A percentile compares a stretch with the other conserved stretches of the same genome.
Evolutionary conservation across 176 grass and related monocot species (phyloP).

Genomic region (Eleusine indica): DNA sequence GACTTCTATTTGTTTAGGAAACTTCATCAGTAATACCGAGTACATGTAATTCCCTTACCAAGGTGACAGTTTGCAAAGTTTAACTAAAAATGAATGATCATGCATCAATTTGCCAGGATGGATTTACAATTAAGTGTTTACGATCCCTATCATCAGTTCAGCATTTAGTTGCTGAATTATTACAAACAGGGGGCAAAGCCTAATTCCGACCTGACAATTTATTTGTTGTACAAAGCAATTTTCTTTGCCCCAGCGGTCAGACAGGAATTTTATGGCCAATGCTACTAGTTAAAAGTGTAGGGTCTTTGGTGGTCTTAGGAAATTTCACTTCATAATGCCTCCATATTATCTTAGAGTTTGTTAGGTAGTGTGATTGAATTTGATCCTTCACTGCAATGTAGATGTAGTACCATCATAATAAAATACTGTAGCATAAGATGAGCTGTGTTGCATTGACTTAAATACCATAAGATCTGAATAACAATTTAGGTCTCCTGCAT

Average conservation of each 20-base stretch:
- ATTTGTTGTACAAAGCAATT: not conserved
- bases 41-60: not conserved
- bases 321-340: too few relatives aligned
- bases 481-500: not conserved
- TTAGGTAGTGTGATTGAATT: too few relatives aligned
- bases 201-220: not conserved
- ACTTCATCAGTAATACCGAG: not conserved
- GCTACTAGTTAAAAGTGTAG: not conserved
- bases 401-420: too few relatives aligned
- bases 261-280: not conserved
- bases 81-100: not conserved
- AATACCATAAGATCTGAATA: constrained; percentile 5
- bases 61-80: not conserved
- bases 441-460: not conserved
- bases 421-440: not conserved
- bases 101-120: not conserved
- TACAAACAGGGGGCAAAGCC: not conserved
- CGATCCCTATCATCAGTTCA: not conserved
- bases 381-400: too few relatives aligned
- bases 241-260: not conserved
- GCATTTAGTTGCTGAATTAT: not conserved
- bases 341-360: too few relatives aligned
- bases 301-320: too few relatives aligned
- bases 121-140: not conserved
- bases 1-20: not conserved